phyloP scores from a whole-genome alignment of 495 filamentous ascomycete species.

The Gamarada debralockiae region DNA sequence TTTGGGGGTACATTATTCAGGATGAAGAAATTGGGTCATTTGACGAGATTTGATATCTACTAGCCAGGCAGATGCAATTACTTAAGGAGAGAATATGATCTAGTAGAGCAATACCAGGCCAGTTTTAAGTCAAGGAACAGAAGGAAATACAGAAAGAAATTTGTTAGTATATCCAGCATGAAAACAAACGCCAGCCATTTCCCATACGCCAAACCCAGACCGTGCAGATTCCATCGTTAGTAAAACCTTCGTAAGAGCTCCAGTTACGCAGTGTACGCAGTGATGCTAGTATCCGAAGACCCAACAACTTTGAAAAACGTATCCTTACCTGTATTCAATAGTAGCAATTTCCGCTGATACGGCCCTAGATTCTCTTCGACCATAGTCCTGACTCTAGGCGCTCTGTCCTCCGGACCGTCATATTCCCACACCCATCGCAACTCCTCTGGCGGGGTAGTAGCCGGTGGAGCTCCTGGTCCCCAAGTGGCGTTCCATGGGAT shows the following conservation, averaged over 20 bases:
- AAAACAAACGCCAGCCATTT: too few species aligned
- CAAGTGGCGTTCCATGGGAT: constrained; percentile 32
- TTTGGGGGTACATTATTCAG: neutral
- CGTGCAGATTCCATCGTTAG: too few species aligned
- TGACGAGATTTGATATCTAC: neutral
- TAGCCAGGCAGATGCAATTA: too few species aligned
- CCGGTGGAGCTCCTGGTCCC: constrained; percentile 22
- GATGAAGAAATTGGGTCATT: neutral
- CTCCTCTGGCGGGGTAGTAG: constrained; percentile 11
- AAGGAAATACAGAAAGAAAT: too few species aligned
- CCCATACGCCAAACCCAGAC: too few species aligned
- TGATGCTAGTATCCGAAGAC: neutral
- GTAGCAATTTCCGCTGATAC: constrained; percentile 42
- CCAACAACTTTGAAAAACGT: constrained; percentile 16
- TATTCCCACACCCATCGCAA: constrained; percentile 50
- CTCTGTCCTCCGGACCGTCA: constrained; percentile 33
- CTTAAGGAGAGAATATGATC: too few species aligned
- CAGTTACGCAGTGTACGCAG: too few species aligned
- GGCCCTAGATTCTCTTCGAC: constrained; percentile 48
- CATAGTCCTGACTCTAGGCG: constrained; percentile 33
- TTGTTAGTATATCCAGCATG: too few species aligned
- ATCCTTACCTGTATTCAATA: constrained; percentile 35
- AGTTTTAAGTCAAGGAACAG: too few species aligned
- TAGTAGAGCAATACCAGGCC: too few species aligned
- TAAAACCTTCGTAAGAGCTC: too few species aligned